Percentiles rank a stretch among this genome's conserved stretches.
These are phyloP conservation scores for Acacia crassicarpa DNA, from an alignment of 306 rosid species.

Conservation along the genomic window DNA sequence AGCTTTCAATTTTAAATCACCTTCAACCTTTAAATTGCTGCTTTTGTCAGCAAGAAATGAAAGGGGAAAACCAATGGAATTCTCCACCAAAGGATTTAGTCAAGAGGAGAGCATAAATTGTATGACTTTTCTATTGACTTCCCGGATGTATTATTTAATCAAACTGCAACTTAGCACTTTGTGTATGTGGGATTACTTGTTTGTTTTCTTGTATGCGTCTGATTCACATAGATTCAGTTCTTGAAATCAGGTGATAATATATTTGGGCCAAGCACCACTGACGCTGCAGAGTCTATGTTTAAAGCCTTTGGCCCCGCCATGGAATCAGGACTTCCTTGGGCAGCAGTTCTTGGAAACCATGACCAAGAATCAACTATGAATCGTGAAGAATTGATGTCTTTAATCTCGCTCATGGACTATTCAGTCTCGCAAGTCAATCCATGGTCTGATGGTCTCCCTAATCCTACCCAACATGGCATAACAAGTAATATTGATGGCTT, in stretches of 20 bases:
- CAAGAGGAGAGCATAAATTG: not conserved
- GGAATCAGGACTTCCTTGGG: conserved; percentile 89
- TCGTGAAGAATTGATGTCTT: conserved; percentile 76
- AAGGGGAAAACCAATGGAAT: too few species aligned
- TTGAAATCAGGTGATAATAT: conserved; percentile 72
- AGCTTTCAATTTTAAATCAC: too few species aligned
- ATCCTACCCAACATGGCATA: conserved; percentile 30
- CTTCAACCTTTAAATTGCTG: too few species aligned
- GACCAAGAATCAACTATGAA: conserved; percentile 91
- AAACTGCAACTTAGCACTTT: not conserved
- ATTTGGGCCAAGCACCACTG: conserved; percentile 75
- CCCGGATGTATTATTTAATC: not conserved
- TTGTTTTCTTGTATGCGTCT: not conserved
- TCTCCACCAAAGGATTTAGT: not conserved
- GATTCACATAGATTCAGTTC: conserved; percentile 36
- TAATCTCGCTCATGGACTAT: conserved; percentile 88
- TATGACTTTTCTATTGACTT: not conserved
- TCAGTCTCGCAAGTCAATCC: conserved; percentile 78
- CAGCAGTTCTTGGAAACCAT: conserved; percentile 91
- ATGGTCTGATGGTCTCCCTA: conserved; percentile 29
- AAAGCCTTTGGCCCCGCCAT: conserved; percentile 83
- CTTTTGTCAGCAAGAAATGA: too few species aligned
- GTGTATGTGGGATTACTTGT: not conserved
- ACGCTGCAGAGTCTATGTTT: conserved; percentile 85
- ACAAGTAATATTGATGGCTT: conserved; percentile 65